A percentile compares a stretch with the other conserved stretches of the same genome.
Evolutionary conservation across 2,329 filamentous ascomycete genomes (phyloP).

Genomic region (Fonsecaea pugnacius): DNA sequence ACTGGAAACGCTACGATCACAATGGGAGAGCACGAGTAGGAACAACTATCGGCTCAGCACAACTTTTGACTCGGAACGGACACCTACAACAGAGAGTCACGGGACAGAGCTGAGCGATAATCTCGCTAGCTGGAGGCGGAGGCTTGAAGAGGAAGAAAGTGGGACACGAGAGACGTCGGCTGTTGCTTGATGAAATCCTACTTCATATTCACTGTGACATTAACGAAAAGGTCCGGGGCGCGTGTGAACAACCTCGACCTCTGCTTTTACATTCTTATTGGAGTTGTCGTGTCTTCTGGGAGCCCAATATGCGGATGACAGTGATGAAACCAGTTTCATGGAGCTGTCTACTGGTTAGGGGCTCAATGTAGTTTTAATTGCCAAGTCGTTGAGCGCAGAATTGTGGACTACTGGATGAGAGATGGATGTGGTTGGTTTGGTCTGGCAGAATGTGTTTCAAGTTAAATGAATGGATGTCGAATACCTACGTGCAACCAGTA

Average conservation of each 20-base stretch:
- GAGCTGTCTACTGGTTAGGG: slow-evolving; percentile 28
- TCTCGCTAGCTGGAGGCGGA: slow-evolving; percentile 78
- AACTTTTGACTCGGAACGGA: slow-evolving; percentile 81
- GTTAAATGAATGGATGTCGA: neutral
- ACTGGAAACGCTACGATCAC: slow-evolving; percentile 82
- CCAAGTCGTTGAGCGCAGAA: neutral
- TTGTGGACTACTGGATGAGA: neutral
- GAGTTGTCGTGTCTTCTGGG: slow-evolving; percentile 13
- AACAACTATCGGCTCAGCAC: slow-evolving; percentile 91
- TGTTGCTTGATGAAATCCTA: slow-evolving; percentile 20
- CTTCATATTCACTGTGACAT: slow-evolving; percentile 4
- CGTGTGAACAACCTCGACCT: slow-evolving; percentile 19
- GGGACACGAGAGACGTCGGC: slow-evolving; percentile 16
- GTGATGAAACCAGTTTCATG: slow-evolving; percentile 19
- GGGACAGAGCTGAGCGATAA: slow-evolving; percentile 65
- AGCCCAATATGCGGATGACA: slow-evolving; percentile 19
- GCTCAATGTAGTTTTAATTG: slow-evolving; percentile 20
- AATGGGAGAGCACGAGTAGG: slow-evolving; percentile 96
- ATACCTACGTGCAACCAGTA: neutral
- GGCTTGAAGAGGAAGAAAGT: slow-evolving; percentile 66
- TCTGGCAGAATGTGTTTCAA: neutral
- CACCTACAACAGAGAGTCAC: slow-evolving; percentile 51
- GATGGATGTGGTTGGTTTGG: slow-evolving; percentile 4
- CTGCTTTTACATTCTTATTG: slow-evolving; percentile 10
- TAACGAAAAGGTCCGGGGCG: slow-evolving; percentile 12